Evolutionary conservation across 2,329 filamentous ascomycete species (phyloP).

Genomic region (Hypocreales sp.): DNA sequence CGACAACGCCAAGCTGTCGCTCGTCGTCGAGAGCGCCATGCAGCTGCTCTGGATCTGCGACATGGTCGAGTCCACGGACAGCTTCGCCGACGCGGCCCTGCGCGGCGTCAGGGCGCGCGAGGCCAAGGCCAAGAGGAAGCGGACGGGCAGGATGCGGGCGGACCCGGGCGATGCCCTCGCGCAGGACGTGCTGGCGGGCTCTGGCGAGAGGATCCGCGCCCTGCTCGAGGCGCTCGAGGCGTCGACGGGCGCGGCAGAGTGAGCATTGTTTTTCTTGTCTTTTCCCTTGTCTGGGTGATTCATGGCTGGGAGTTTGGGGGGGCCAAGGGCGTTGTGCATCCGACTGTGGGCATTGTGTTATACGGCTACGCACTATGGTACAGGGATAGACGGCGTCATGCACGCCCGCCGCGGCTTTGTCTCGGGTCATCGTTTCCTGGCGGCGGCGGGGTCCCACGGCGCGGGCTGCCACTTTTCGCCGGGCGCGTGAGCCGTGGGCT

Average conservation of each 20-base stretch:
- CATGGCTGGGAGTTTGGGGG: neutral
- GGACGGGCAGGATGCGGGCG: constrained; percentile 14
- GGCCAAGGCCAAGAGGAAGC: constrained; percentile 28
- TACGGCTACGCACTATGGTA: no score
- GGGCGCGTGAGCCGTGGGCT: constrained; percentile 27
- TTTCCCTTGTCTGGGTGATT: no score
- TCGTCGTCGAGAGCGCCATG: constrained; percentile 51
- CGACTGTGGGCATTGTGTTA: no score
- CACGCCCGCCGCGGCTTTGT: no score
- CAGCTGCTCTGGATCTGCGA: constrained; percentile 30
- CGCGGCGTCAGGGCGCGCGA: constrained; percentile 33
- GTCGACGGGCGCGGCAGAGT: constrained; percentile 6
- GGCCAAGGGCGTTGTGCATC: no score
- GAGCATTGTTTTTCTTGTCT: constrained; percentile 1
- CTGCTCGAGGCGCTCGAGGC: constrained; percentile 20
- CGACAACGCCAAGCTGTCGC: constrained; percentile 59
- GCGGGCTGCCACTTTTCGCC: constrained; percentile 54
- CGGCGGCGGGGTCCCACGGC: constrained; percentile 39
- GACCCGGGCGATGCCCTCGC: constrained; percentile 25
- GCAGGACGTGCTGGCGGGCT: constrained; percentile 25
- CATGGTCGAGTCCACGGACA: constrained; percentile 16
- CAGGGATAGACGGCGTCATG: no score
- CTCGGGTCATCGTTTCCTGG: constrained; percentile 12
- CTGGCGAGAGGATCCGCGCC: constrained; percentile 24
- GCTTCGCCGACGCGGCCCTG: constrained; percentile 23